Percentiles rank a stretch among this genome's conserved stretches.
Evolutionary conservation across 176 grass and related monocot species (phyloP).

Genomic region (Bromus sterilis): DNA sequence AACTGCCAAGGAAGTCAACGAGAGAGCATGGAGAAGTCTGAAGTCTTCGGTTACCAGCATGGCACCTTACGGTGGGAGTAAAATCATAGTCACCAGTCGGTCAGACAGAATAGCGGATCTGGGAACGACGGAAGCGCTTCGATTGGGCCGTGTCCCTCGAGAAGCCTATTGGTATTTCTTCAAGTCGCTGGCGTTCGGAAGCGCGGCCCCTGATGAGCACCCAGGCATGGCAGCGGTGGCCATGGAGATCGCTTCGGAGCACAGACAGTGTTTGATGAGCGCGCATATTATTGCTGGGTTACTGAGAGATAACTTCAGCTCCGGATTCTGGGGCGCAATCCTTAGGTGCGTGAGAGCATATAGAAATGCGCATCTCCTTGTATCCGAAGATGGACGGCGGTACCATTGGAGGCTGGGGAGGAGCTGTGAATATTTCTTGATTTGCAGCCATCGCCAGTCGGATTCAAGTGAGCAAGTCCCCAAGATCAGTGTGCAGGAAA

Average conservation of each 20-base stretch:
- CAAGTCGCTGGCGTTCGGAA: not conserved
- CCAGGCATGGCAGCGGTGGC: not conserved
- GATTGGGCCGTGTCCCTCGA: not conserved
- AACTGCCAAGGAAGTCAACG: not conserved
- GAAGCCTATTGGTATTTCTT: not conserved
- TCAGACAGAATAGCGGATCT: not conserved
- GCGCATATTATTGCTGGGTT: not conserved
- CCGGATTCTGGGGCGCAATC: not conserved
- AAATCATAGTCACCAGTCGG: not conserved
- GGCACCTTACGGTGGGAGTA: not conserved
- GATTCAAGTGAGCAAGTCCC: not conserved
- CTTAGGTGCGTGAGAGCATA: not conserved
- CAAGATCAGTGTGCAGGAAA: not conserved
- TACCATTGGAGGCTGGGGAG: not conserved
- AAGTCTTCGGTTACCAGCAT: not conserved
- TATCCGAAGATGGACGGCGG: not conserved
- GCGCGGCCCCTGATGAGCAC: not conserved
- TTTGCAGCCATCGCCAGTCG: not conserved
- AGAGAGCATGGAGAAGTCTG: not conserved
- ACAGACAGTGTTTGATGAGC: not conserved
- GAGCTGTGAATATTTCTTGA: not conserved
- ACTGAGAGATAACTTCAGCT: not conserved
- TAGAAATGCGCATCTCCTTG: not conserved
- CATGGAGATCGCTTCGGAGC: not conserved
- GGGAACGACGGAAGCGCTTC: not conserved